Evolutionary conservation across 139 green algal genomes (phyloP).

Genomic region (Chloropicon primus): DNA sequence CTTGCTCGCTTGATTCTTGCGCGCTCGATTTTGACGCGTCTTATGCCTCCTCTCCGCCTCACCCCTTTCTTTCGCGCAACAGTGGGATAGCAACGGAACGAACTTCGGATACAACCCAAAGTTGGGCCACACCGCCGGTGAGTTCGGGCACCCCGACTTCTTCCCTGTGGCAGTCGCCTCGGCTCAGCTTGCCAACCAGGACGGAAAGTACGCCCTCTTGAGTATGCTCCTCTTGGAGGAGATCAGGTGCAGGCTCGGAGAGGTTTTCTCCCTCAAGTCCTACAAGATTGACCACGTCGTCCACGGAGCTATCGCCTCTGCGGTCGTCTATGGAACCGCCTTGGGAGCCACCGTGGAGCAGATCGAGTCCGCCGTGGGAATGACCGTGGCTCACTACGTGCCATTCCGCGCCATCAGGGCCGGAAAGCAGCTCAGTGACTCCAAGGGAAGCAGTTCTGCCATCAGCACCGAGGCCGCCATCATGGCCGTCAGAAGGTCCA

Average conservation of each 20-base stretch:
- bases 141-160: slow-evolving; percentile 9
- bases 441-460: not conserved
- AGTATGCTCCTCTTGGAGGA: slow-evolving; percentile 1
- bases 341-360: slow-evolving; percentile 6
- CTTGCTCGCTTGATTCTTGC: too few relatives aligned
- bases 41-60: too few relatives aligned
- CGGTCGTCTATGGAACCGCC: not conserved
- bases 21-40: too few relatives aligned
- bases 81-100: slow-evolving; percentile 9
- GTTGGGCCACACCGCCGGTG: not conserved
- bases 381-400: slow-evolving; percentile 7
- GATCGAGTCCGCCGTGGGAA: slow-evolving; percentile 3
- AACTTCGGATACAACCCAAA: slow-evolving; percentile 8
- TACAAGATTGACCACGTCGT: slow-evolving; percentile 13
- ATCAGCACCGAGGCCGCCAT: slow-evolving; percentile 5
- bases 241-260: slow-evolving; percentile 1
- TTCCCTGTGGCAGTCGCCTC: not conserved
- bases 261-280: slow-evolving; percentile 9
- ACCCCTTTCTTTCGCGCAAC: too few relatives aligned
- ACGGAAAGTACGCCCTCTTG: not conserved
- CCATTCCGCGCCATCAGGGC: slow-evolving; percentile 6
- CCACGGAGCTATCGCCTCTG: slow-evolving; percentile 4
- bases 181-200: not conserved
- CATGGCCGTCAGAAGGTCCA: not conserved
- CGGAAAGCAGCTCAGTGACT: slow-evolving; percentile 7